phyloP scores from a whole-genome alignment of 2,329 filamentous ascomycete species.

The Penicillium thymicola region DNA sequence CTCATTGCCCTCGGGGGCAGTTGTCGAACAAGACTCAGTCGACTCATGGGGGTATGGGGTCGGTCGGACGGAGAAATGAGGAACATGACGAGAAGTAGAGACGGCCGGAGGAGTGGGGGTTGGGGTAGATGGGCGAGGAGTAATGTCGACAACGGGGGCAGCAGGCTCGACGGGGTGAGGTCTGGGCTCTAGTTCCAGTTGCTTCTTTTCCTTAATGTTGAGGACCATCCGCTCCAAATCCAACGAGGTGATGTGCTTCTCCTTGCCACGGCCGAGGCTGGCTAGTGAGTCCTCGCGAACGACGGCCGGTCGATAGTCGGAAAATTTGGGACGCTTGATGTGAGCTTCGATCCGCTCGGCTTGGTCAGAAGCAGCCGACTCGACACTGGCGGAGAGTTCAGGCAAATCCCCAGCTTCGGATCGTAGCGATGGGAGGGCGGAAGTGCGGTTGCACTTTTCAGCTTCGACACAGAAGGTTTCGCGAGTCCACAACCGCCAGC shows the following conservation, averaged over 20 bases:
- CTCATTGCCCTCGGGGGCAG: constrained; percentile 45
- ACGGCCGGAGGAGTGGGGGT: constrained; percentile 36
- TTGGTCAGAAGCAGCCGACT: constrained; percentile 66
- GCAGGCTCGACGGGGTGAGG: constrained; percentile 43
- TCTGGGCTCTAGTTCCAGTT: constrained; percentile 61
- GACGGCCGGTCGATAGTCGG: constrained; percentile 59
- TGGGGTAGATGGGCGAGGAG: constrained; percentile 44
- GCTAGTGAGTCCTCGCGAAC: constrained; percentile 54
- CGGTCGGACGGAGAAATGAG: constrained; percentile 24
- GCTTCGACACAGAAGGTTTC: constrained; percentile 85
- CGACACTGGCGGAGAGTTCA: constrained; percentile 72
- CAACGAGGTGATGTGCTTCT: constrained; percentile 88
- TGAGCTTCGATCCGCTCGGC: constrained; percentile 51
- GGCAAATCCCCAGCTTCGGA: constrained; percentile 55
- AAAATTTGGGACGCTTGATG: constrained; percentile 59
- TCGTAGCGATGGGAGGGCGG: constrained; percentile 49
- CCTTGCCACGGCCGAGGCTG: constrained; percentile 68
- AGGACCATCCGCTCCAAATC: constrained; percentile 92
- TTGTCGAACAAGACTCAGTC: constrained; percentile 61
- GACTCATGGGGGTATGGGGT: constrained; percentile 41
- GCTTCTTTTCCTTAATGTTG: constrained; percentile 81
- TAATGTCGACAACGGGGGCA: constrained; percentile 41
- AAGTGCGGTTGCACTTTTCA: constrained; percentile 50
- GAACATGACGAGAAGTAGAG: constrained; percentile 32
- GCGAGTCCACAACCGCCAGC: constrained; percentile 91